Evolutionary conservation across 306 rosid species (phyloP).

Genomic region (Clitoria ternatea): DNA sequence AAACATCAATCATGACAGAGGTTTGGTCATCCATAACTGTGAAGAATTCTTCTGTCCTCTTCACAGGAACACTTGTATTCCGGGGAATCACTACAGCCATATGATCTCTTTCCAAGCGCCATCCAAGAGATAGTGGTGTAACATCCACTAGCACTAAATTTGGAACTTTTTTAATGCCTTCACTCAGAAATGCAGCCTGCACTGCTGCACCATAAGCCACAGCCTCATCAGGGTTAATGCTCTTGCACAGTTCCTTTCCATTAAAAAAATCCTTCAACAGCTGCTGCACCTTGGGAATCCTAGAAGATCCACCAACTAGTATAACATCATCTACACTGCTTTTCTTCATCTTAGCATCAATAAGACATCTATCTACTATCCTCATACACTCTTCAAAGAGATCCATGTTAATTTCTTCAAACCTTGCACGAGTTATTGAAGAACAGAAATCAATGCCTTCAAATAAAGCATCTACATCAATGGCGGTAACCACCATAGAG

Average conservation of each 20-base stretch:
- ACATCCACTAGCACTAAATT: constrained; percentile 44
- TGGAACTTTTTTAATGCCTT: constrained; percentile 18
- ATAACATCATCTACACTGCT: background rate
- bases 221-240: constrained; percentile 26
- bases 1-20: background rate
- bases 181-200: constrained; percentile 18
- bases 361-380: background rate
- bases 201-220: constrained; percentile 23
- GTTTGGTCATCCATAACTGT: constrained; percentile 28
- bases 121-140: constrained; percentile 49
- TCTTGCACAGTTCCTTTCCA: background rate
- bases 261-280: background rate
- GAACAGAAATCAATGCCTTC: background rate
- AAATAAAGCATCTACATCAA: constrained; percentile 9
- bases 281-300: constrained; percentile 21
- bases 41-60: background rate
- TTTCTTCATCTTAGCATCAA: background rate
- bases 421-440: background rate
- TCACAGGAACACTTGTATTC: constrained; percentile 43
- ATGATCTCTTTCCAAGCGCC: constrained; percentile 17
- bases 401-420: constrained; percentile 14
- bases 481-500: background rate
- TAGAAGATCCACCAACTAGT: constrained; percentile 19
- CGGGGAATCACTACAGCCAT: constrained; percentile 49
- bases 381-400: background rate